Conservation (phyloP, 148 eudicot genomes). For the Fagopyrum homotropicum region DNA sequence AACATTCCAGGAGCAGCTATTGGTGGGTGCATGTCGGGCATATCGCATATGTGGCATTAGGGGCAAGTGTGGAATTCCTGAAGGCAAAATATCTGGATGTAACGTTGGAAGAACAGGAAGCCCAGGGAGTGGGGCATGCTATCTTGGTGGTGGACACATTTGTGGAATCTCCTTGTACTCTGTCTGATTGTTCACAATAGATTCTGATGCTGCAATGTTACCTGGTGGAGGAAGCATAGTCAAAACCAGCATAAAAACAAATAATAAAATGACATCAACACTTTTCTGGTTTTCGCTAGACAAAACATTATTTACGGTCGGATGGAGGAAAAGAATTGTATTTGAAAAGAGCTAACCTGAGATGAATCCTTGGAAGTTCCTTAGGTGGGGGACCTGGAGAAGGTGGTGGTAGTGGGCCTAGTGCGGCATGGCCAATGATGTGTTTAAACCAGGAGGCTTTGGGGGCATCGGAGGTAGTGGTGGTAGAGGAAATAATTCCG, state of each 20-base stretch:
- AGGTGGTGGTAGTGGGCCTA: constrained; percentile 41
- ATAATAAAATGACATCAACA: neutral
- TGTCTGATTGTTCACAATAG: constrained; percentile 39
- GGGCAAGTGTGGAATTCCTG: constrained; percentile 55
- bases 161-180: constrained; percentile 47
- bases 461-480: constrained; percentile 89
- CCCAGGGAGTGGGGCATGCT: constrained; percentile 45
- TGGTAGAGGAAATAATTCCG: constrained; percentile 73
- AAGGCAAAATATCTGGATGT: constrained; percentile 73
- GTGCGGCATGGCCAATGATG: constrained; percentile 48
- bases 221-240: constrained; percentile 49
- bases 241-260: constrained; percentile 31
- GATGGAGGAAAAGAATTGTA: neutral
- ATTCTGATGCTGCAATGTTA: constrained; percentile 23
- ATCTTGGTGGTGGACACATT: constrained; percentile 60
- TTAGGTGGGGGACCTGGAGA: constrained; percentile 62
- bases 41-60: constrained; percentile 31
- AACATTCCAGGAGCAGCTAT: constrained; percentile 55
- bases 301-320: neutral
- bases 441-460: constrained; percentile 41
- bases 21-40: constrained; percentile 61
- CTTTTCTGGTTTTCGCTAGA: neutral
- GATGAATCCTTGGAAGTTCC: constrained; percentile 36
- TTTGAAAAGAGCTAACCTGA: constrained; percentile 35
- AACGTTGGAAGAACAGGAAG: constrained; percentile 37